Evolutionary conservation across 116 monocot species (phyloP).

Genomic region (Papilionanthe hybrid): DNA sequence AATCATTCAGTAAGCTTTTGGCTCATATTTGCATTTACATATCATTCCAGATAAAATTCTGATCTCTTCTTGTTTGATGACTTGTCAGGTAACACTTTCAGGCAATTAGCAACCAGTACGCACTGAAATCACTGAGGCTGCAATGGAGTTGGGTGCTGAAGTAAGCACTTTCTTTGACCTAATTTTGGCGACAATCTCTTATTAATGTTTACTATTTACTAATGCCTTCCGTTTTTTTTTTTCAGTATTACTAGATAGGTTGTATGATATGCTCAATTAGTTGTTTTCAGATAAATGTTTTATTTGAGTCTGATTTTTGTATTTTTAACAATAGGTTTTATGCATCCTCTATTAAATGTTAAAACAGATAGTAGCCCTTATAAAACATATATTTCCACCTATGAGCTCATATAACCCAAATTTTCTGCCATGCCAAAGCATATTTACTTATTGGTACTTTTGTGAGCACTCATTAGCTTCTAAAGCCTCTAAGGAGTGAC

Average conservation of each 20-base stretch:
- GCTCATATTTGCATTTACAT: background rate
- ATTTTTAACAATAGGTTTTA: too few relatives aligned
- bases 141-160: slow-evolving; percentile 92
- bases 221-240: background rate
- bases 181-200: background rate
- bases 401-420: too few relatives aligned
- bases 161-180: slow-evolving; percentile 26
- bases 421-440: too few relatives aligned
- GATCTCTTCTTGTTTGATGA: background rate
- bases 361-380: too few relatives aligned
- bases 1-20: background rate
- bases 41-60: background rate
- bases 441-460: too few relatives aligned
- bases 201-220: background rate
- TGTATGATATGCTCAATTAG: background rate
- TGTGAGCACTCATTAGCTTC: too few relatives aligned
- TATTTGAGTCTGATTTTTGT: background rate
- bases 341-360: too few relatives aligned
- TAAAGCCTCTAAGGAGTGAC: too few relatives aligned
- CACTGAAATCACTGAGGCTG: slow-evolving; percentile 97
- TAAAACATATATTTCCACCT: too few relatives aligned
- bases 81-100: slow-evolving; percentile 81
- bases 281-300: background rate
- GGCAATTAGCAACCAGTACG: slow-evolving; percentile 95
- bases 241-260: background rate